Evolutionary conservation across 495 filamentous ascomycete genomes (phyloP), one percentile per base, ranked within the genome.

Genomic region (Penicillium salamii): DNA sequence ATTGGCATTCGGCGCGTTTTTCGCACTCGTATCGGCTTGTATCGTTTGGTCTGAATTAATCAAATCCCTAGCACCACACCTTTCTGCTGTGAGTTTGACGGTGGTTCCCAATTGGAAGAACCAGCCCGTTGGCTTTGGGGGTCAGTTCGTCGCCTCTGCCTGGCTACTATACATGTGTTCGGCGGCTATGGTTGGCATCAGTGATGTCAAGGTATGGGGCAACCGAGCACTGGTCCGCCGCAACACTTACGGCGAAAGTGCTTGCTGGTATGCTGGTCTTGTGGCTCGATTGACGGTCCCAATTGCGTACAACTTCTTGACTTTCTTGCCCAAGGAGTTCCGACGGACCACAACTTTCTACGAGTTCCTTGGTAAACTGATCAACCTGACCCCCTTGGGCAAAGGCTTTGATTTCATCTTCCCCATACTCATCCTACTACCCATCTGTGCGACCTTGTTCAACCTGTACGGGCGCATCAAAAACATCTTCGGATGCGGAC

Each of bases 141-240:
- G 90, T 26, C 93, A 98, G 63, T 65, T 88, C 38, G 87, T 88
- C 40, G 86, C 92, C 8, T 85, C 89, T 8, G 70, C 83, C 24
- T 98, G 93, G 93, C 84, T 98, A 55, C 67, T 90, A 20, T 98
- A 97, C 73, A 97, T 97, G 92, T 87, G 81, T 63, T 76, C 84
- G 33, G 88, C 88, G 29, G 89, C 92, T 6, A 80, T 97, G 35
- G 86, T 83, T 46, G 90, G 89, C 29, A 81, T 98, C 53, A 86
- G 82, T 33, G 88, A 92, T 55, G 89, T 92, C 58, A 92, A 92
- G 59, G 88, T 96, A 23, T 98, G 93, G 93, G 86, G 93, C 43
- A 91, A 92, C 40, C 82, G 93, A 19, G 92, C 92, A 1, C 75
- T 98, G 13, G 92, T 97, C 33, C 85, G 80, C 38, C 84, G 93